Conservation (phyloP, 805 yeast species). For the Saccharomycopsis vini region DNA sequence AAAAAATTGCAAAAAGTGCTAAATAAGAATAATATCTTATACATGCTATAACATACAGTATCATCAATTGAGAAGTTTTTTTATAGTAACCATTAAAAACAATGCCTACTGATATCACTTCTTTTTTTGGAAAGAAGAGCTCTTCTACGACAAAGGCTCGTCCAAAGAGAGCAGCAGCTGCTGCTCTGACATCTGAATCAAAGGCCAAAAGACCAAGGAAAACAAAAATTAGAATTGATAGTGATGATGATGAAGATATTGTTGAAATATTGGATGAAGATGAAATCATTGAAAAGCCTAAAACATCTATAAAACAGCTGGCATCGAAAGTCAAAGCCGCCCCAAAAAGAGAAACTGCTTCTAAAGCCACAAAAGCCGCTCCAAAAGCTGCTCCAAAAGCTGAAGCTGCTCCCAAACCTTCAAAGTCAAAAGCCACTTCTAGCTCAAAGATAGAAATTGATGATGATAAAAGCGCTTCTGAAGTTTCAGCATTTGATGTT, state of each 20-base stretch:
- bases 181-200: neutral
- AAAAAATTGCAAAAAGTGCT: no score
- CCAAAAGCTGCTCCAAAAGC: slow-evolving; percentile 19
- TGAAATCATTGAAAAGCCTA: slow-evolving; percentile 13
- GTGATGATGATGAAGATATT: slow-evolving; percentile 26
- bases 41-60: no score
- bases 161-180: neutral
- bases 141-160: neutral
- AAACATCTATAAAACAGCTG: neutral
- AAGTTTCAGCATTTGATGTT: slow-evolving; percentile 39
- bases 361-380: slow-evolving; percentile 22
- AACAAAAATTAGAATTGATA: slow-evolving; percentile 20
- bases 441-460: slow-evolving; percentile 11
- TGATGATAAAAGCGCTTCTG: slow-evolving; percentile 4
- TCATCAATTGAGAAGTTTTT: no score
- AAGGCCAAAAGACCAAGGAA: slow-evolving; percentile 2
- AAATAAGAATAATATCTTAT: no score
- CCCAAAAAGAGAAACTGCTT: slow-evolving; percentile 22
- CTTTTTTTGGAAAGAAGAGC: slow-evolving; percentile 11
- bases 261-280: slow-evolving; percentile 19
- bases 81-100: no score
- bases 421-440: neutral
- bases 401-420: slow-evolving; percentile 19
- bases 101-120: slow-evolving; percentile 14
- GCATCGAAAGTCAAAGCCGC: slow-evolving; percentile 22